Percentiles rank a stretch among this genome's conserved stretches.
Evolutionary conservation across 2,329 filamentous ascomycete species (phyloP).

Genomic region (Aspergillus oerlinghausenensis): DNA sequence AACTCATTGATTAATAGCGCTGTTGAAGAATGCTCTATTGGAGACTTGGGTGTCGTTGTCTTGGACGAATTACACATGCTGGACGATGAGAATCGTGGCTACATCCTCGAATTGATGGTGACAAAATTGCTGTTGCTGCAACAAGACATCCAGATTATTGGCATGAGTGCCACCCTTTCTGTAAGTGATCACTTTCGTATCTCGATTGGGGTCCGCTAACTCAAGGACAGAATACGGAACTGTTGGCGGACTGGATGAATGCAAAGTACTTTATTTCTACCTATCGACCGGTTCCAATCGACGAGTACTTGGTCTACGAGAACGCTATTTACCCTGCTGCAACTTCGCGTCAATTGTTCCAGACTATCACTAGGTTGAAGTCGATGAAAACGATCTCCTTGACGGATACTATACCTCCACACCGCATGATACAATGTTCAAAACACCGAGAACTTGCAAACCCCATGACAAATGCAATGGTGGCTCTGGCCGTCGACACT

Average conservation of each 20-base stretch:
- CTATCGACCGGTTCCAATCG: constrained; percentile 70
- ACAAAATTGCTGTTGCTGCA: constrained; percentile 68
- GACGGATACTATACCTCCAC: constrained; percentile 31
- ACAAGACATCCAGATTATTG: constrained; percentile 65
- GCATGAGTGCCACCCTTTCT: constrained; percentile 75
- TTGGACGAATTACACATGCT: constrained; percentile 81
- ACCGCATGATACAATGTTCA: constrained; percentile 52
- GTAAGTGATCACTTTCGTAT: constrained; percentile 39
- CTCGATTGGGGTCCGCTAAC: constrained; percentile 6
- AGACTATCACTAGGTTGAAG: constrained; percentile 52
- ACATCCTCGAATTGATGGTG: constrained; percentile 68
- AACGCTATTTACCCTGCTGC: constrained; percentile 61
- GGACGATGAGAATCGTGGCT: constrained; percentile 70
- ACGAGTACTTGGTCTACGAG: constrained; percentile 70
- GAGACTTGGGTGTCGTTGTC: constrained; percentile 62
- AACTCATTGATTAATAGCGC: constrained; percentile 69
- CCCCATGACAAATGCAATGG: constrained; percentile 64
- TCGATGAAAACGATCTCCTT: constrained; percentile 23
- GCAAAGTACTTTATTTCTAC: constrained; percentile 68
- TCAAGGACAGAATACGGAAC: constrained; percentile 58
- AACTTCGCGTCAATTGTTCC: constrained; percentile 55
- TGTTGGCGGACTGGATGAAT: constrained; percentile 65
- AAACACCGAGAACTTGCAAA: constrained; percentile 59
- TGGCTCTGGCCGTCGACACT: constrained; percentile 66
- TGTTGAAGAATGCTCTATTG: constrained; percentile 65